A percentile compares a stretch with the other conserved stretches of the same genome.
These are phyloP conservation scores for Nephelium lappaceum DNA, from an alignment of 345 rosid genomes.

Conservation along the genomic window DNA sequence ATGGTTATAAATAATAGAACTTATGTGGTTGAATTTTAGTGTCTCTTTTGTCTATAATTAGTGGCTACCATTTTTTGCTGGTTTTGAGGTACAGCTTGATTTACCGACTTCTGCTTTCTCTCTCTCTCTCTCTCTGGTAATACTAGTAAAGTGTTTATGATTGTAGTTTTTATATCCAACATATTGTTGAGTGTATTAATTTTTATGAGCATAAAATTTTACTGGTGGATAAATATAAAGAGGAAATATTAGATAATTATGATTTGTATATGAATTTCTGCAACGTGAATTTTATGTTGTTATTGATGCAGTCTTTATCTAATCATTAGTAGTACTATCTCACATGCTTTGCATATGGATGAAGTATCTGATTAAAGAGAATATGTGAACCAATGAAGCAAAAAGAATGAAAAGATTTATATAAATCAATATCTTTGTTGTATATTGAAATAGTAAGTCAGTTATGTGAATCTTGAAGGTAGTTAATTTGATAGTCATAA, in stretches of 20 bases:
- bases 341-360: background rate
- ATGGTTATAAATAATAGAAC: conserved; percentile 7
- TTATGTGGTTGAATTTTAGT: background rate
- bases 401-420: background rate
- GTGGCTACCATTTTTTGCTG: background rate
- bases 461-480: background rate
- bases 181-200: background rate
- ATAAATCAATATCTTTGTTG: background rate
- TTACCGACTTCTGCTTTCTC: background rate
- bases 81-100: background rate
- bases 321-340: background rate
- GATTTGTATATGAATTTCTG: too few relatives aligned
- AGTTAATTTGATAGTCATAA: background rate
- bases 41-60: background rate
- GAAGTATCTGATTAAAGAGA: background rate
- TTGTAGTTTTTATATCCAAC: background rate
- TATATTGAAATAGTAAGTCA: background rate
- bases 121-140: background rate
- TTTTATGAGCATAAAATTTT: conserved; percentile 14
- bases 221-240: too few relatives aligned
- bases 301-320: background rate
- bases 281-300: background rate
- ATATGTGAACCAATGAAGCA: background rate
- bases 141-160: background rate
- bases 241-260: too few relatives aligned